phyloP scores from a whole-genome alignment of 176 grass and related monocot species.

The Zizania latifolia region DNA sequence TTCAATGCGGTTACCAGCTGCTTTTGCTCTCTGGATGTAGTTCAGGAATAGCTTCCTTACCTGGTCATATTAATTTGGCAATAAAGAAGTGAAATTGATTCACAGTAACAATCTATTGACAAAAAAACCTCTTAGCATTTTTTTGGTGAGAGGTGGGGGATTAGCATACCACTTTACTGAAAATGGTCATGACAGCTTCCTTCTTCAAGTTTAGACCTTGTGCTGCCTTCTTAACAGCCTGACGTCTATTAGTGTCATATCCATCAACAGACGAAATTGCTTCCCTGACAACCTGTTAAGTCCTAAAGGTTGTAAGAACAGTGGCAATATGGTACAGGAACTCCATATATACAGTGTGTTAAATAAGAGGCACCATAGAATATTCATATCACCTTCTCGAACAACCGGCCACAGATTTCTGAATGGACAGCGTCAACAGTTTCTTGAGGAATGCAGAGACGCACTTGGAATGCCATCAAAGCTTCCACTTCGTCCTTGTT shows the following conservation, averaged over 20 bases:
- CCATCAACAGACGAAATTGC: conserved; percentile 82
- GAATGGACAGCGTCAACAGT: conserved; percentile 66
- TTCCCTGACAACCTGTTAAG: conserved; percentile 69
- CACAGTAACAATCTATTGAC: neutral
- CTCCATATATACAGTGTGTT: conserved; percentile 17
- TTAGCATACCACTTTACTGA: conserved; percentile 83
- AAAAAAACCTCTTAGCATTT: neutral
- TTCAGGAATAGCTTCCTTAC: conserved; percentile 70
- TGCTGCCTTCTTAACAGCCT: conserved; percentile 78
- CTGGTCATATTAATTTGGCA: conserved; percentile 39
- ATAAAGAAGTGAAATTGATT: conserved; percentile 12
- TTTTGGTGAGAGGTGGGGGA: conserved; percentile 4
- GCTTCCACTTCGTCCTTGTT: conserved; percentile 76
- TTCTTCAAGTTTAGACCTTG: conserved; percentile 73
- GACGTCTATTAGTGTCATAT: conserved; percentile 60
- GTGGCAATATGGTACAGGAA: neutral
- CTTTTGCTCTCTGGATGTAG: conserved; percentile 74
- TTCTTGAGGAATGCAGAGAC: conserved; percentile 90
- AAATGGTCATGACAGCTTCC: conserved; percentile 82
- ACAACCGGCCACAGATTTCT: conserved; percentile 84
- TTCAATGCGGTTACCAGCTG: conserved; percentile 69
- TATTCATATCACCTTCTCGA: conserved; percentile 69
- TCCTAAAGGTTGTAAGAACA: conserved; percentile 31
- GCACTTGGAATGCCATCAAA: conserved; percentile 80
- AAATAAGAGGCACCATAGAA: conserved; percentile 17